These are phyloP conservation scores for Tylopilus plumbeoviolaceoides DNA, from an alignment of 768 basidiomycete genomes.

Conservation along the genomic window DNA sequence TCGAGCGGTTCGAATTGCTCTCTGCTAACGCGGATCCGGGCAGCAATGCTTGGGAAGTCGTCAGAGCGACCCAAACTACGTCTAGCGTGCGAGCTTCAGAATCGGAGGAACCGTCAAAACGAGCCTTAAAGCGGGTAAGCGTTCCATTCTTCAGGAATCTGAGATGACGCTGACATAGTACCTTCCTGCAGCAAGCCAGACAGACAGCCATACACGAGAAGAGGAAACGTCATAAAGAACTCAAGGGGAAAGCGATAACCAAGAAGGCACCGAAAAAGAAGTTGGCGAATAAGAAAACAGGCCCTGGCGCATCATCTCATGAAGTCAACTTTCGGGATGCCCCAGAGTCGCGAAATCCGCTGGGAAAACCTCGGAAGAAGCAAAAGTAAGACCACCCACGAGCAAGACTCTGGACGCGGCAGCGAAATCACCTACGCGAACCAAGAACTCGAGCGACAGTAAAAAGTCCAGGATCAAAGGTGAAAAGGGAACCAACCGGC, in stretches of 20 bases:
- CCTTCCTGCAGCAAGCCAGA: conserved; percentile 41
- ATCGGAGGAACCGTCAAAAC: conserved; percentile 44
- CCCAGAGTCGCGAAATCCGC: background rate
- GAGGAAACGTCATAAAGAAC: conserved; percentile 46
- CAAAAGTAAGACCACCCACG: conserved; percentile 4
- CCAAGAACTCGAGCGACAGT: background rate
- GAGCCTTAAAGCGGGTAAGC: conserved; percentile 61
- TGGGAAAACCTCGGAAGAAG: conserved; percentile 14
- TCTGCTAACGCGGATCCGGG: conserved; percentile 38
- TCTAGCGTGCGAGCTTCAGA: background rate
- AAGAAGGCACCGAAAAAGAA: conserved; percentile 25
- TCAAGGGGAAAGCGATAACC: conserved; percentile 38
- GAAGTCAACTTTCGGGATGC: background rate
- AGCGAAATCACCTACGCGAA: conserved; percentile 1
- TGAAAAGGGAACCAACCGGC: background rate
- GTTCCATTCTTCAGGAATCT: background rate
- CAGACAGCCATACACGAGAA: conserved; percentile 41
- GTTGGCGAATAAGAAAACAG: background rate
- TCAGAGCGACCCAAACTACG: conserved; percentile 20
- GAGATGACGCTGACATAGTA: background rate
- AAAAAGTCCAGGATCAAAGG: conserved; percentile 5
- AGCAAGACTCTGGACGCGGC: background rate
- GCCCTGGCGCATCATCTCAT: background rate
- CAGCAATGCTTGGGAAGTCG: conserved; percentile 45
- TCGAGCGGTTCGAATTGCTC: conserved; percentile 45